Conservation (phyloP, 805 yeast genomes). For the Hanseniaspora nectarophila region DNA sequence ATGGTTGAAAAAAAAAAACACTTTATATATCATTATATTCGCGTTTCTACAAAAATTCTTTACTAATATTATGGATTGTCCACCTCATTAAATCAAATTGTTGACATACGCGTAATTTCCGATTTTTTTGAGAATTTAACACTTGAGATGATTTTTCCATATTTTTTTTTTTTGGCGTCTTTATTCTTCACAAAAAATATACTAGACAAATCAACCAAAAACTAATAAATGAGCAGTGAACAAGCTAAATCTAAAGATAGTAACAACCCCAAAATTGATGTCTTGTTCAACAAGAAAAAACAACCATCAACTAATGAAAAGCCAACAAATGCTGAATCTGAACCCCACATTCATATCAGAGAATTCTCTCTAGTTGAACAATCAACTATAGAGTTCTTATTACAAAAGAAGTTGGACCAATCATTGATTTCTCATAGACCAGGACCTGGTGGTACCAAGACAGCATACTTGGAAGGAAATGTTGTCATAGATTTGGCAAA, state of each 20-base stretch:
- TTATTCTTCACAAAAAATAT: neutral
- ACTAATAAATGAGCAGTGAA: neutral
- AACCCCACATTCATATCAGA: slow-evolving; percentile 11
- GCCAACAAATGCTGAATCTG: neutral
- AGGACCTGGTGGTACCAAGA: slow-evolving; percentile 59
- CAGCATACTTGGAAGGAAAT: slow-evolving; percentile 75
- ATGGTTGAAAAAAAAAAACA: too few relatives aligned
- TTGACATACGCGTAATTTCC: neutral
- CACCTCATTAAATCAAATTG: too few relatives aligned
- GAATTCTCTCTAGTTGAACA: slow-evolving; percentile 11
- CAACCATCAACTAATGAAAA: neutral
- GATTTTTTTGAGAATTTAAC: neutral
- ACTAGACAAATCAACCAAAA: neutral
- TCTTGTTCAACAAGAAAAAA: neutral
- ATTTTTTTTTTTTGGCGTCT: slow-evolving; percentile 1
- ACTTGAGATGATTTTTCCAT: neutral
- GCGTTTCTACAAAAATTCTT: too few relatives aligned
- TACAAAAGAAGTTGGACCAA: slow-evolving; percentile 47
- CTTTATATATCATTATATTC: too few relatives aligned
- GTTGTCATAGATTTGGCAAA: slow-evolving; percentile 69
- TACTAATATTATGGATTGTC: too few relatives aligned
- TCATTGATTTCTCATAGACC: slow-evolving; percentile 66
- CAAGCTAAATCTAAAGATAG: neutral
- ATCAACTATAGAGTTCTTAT: neutral
- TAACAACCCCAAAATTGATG: neutral